phyloP scores from a whole-genome alignment of 345 rosid species.

The Citrus mangshanensis region DNA sequence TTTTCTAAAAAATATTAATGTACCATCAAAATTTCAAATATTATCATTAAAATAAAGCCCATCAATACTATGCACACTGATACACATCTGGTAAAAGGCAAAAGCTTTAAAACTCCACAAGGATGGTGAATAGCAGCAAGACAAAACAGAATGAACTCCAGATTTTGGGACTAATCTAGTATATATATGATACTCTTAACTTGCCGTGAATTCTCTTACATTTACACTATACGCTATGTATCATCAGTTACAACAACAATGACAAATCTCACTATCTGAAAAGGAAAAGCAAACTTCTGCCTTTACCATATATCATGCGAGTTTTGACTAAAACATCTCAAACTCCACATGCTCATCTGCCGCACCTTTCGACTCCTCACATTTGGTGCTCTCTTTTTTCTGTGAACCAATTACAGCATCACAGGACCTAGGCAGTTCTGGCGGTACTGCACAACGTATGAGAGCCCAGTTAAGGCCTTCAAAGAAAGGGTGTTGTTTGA shows the following conservation, averaged over 20 bases:
- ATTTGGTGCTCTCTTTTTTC: conserved; percentile 28
- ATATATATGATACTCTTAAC: conserved; percentile 2
- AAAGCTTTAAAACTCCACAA: neutral
- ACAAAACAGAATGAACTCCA: neutral
- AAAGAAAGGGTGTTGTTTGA: conserved; percentile 69
- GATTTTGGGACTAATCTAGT: conserved; percentile 1
- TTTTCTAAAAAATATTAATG: too few species aligned
- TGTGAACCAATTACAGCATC: conserved; percentile 26
- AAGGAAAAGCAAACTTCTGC: conserved; percentile 14
- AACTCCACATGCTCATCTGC: conserved; percentile 44
- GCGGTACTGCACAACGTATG: conserved; percentile 66
- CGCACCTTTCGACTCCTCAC: conserved; percentile 29
- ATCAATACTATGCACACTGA: neutral
- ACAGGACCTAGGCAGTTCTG: conserved; percentile 48
- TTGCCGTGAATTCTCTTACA: conserved; percentile 23
- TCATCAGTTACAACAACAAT: conserved; percentile 13
- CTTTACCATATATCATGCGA: neutral
- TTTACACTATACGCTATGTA: conserved; percentile 27
- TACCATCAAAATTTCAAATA: neutral
- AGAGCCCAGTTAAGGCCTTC: conserved; percentile 85
- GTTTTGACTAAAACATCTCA: conserved; percentile 48
- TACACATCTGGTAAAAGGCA: neutral
- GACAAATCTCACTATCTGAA: neutral
- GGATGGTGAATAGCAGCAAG: neutral
- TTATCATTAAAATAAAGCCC: neutral